Base-by-base conservation (phyloP, 176 grass and related monocot species). In the Hordeum marinum region DNA sequence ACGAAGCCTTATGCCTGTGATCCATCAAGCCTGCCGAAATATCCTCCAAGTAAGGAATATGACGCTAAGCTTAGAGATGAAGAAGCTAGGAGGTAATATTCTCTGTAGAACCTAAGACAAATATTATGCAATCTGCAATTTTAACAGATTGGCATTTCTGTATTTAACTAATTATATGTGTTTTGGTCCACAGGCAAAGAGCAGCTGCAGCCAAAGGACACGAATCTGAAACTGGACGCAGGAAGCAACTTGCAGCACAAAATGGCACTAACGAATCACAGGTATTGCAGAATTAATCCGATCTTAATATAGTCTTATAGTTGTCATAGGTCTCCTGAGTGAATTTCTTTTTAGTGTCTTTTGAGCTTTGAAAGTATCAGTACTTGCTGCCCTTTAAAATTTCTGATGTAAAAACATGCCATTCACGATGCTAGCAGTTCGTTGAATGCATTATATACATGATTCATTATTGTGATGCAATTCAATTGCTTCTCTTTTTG, bases 41-140 rank as follows among this genome's bases (percentile, higher is more conserved):
- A 99, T 92, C 97, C 96, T 81, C 96, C 96, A 55, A 96, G 96
- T 72, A 99, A 99, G 88, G 94, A 99, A 83, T 99, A 99, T 39
- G 94, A 96, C 77, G 96, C 91, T 60, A 99, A 96, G 66, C 94
- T 96, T 87, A 89, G 96, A 79, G 94, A 99, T 84, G 96, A 96
- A 70, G 94, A 96, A 89, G 94, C 90, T 76, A 92, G 94, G 80
- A 92, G 96, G 96, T 94, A 88, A 73, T 58, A 79, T 27, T 20
- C 63, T 58, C 26, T 86, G 11, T 42, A 54, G 25, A 64, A 75
- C 54, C 31, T 1, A 17, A 39, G 27, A 46, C 1, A 24, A 27
- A 41, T 36, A 68, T 71, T 34, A 18, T 37, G 8, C 12, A 81
- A 71, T 81, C 34, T 76, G 7, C 40, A 69, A 55, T 86, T 83